Conservation (phyloP, 805 yeast species). For the Candida argentea region DNA sequence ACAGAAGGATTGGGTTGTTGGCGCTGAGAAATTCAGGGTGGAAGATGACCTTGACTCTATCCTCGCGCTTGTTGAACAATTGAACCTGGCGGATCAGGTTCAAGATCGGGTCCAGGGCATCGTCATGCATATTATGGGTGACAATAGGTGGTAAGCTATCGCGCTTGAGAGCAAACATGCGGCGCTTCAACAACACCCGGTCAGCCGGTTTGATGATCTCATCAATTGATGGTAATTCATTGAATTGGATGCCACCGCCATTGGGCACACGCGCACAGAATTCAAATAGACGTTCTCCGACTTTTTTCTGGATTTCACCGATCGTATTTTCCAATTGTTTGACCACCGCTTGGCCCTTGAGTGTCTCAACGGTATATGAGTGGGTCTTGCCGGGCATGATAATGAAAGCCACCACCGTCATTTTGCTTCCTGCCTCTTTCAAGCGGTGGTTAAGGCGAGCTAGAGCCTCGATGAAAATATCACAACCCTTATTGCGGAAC, state of each 20-base stretch:
- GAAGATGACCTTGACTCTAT: slow-evolving; percentile 89
- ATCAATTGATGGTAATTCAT: slow-evolving; percentile 68
- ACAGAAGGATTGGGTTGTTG: slow-evolving; percentile 83
- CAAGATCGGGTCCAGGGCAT: slow-evolving; percentile 80
- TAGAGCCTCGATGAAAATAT: slow-evolving; percentile 83
- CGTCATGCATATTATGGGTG: slow-evolving; percentile 94
- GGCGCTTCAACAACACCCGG: slow-evolving; percentile 77
- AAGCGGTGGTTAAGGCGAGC: slow-evolving; percentile 86
- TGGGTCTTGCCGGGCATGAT: slow-evolving; percentile 96
- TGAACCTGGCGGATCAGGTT: slow-evolving; percentile 88
- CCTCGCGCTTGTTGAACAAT: slow-evolving; percentile 80
- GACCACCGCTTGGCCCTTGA: slow-evolving; percentile 93
- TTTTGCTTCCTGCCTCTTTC: slow-evolving; percentile 71
- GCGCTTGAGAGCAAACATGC: slow-evolving; percentile 87
- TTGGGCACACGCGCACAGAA: slow-evolving; percentile 66
- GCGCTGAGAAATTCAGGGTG: slow-evolving; percentile 96
- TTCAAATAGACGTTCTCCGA: slow-evolving; percentile 82
- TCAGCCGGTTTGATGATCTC: slow-evolving; percentile 82
- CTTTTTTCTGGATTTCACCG: slow-evolving; percentile 73
- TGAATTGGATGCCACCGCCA: slow-evolving; percentile 20
- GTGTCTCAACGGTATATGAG: slow-evolving; percentile 91
- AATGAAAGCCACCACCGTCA: slow-evolving; percentile 92
- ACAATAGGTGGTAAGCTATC: slow-evolving; percentile 89
- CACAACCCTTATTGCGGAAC: slow-evolving; percentile 94
- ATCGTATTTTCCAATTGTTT: slow-evolving; percentile 85